Evolutionary conservation across 306 rosid species (phyloP), one percentile per base, ranked within the genome.

Genomic region (Castanospermum australe): DNA sequence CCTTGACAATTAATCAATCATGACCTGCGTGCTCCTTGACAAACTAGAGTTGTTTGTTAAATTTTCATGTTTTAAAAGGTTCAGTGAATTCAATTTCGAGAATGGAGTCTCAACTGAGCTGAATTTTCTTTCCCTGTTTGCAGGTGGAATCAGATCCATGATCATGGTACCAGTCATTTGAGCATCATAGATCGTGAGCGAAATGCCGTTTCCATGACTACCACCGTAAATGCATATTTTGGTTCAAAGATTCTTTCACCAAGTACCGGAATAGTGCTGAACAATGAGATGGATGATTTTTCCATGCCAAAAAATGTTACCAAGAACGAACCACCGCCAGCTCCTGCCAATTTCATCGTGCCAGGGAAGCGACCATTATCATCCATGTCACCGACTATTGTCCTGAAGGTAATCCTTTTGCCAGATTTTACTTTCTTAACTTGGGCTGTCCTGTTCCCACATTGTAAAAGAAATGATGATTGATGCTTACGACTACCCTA

Each of bases 251-350:
- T 92, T 32, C 87, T 92, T 66, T 94, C 97, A 39, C 79, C 84
- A 30, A 91, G 89, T 80, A 92, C 97, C 2, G 97, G 97, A 71
- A 91, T 94, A 78, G 80, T 94, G 66, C 79, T 94, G 64, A 94
- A 94, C 88, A 94, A 94, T 73, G 92, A 94, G 80, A 94, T 94
- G 99, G 89, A 77, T 75, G 99, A 94, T 83, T 94, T 94, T 83
- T 89, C 97, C 38, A 85, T 91, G 0, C 97, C 94, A 15, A 50
- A 6, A 8, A 87, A 89, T 71, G 86, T 55, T 81, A 76, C 94
- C 4, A 71, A 85, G 2, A 77, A 81, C 56, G 59, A 60, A 67
- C 86, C 74, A 41, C 97, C 97, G 4, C 97, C 97, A 11, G 89
- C 97, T 55, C 95, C 89, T 8, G 73, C 92, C 59, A 94, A 92